Conservation (phyloP, 257 asterid genomes). For the Buddleja alternifolia region DNA sequence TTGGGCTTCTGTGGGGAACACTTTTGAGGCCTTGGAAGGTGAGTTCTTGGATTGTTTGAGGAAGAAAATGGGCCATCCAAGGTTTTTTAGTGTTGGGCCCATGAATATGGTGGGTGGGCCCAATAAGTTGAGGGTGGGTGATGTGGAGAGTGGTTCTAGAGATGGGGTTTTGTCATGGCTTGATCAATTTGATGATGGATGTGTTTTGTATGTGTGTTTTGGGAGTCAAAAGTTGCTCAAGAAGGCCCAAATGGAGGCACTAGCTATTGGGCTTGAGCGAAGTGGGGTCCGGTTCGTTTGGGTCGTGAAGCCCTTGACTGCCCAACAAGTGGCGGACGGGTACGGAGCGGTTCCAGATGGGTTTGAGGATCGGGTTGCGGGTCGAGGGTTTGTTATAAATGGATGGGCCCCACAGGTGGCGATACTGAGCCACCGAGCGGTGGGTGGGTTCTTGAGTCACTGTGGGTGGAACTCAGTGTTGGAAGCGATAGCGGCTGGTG, state of each 20-base stretch:
- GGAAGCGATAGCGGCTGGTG: slow-evolving; percentile 63
- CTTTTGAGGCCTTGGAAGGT: slow-evolving; percentile 54
- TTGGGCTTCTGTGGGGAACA: slow-evolving; percentile 59
- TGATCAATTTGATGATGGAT: slow-evolving; percentile 43
- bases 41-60: slow-evolving; percentile 46
- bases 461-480: slow-evolving; percentile 82
- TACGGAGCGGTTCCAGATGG: slow-evolving; percentile 50
- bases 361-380: slow-evolving; percentile 53
- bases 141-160: not conserved
- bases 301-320: slow-evolving; percentile 45
- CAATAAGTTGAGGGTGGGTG: slow-evolving; percentile 15
- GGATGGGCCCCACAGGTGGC: slow-evolving; percentile 81
- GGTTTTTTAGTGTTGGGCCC: slow-evolving; percentile 63
- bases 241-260: slow-evolving; percentile 61
- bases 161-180: slow-evolving; percentile 48
- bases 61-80: slow-evolving; percentile 41
- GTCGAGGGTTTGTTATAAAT: slow-evolving; percentile 50
- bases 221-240: slow-evolving; percentile 69
- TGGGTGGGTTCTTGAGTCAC: slow-evolving; percentile 72
- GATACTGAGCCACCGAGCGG: slow-evolving; percentile 61
- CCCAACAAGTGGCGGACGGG: slow-evolving; percentile 56
- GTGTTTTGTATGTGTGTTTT: slow-evolving; percentile 72
- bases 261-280: slow-evolving; percentile 60
- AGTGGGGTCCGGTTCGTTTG: slow-evolving; percentile 66
- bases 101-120: slow-evolving; percentile 42